phyloP scores from a whole-genome alignment of 768 basidiomycete species.

The Hericium coralloides region DNA sequence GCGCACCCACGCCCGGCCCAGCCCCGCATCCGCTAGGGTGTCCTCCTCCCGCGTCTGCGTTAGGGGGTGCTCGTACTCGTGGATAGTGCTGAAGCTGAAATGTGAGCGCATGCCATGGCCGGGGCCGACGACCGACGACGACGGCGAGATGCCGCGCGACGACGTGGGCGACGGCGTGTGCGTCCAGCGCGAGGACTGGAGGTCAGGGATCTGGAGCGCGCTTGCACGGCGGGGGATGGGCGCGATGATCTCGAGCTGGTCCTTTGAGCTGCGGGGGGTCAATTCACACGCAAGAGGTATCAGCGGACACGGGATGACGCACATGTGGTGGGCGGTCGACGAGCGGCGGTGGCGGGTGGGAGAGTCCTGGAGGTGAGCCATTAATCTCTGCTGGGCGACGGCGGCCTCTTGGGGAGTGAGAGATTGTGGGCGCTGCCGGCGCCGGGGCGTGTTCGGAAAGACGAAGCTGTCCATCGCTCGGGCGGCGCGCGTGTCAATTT shows the following conservation, averaged over 20 bases:
- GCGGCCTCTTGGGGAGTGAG: not conserved
- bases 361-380: not conserved
- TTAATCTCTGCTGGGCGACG: not conserved
- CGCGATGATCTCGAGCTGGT: slow-evolving; percentile 42
- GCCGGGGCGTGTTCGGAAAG: not conserved
- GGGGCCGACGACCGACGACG: slow-evolving; percentile 33
- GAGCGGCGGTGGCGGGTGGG: not conserved
- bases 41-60: slow-evolving; percentile 12
- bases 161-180: slow-evolving; percentile 24
- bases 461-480: too few relatives aligned
- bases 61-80: slow-evolving; percentile 24
- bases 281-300: not conserved
- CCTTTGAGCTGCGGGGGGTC: slow-evolving; percentile 5
- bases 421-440: not conserved
- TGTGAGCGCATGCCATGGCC: slow-evolving; percentile 7
- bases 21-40: slow-evolving; percentile 23
- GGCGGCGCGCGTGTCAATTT: too few relatives aligned
- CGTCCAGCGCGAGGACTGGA: slow-evolving; percentile 27
- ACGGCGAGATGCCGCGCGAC: slow-evolving; percentile 35
- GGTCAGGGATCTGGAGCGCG: slow-evolving; percentile 44
- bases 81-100: slow-evolving; percentile 36
- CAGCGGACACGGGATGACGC: not conserved
- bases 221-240: slow-evolving; percentile 61
- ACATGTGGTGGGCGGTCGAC: slow-evolving; percentile 6
- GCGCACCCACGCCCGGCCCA: slow-evolving; percentile 57